Evolutionary conservation across 805 yeast genomes (phyloP).

Genomic region (Cyberlindnera xylosilytica): DNA sequence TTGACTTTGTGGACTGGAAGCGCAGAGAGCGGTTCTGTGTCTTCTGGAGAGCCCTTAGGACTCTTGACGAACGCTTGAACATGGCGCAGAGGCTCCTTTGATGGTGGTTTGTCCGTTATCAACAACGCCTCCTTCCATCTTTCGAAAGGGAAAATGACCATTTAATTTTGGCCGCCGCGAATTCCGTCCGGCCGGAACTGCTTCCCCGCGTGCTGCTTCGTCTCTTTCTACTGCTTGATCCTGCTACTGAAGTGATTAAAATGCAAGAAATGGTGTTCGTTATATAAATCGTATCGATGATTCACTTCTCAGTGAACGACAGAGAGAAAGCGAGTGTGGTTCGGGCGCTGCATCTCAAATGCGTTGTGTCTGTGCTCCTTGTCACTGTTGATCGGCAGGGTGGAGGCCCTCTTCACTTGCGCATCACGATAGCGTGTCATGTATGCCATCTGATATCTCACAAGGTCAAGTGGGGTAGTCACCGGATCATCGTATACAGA

Average conservation of each 20-base stretch:
- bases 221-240: no score
- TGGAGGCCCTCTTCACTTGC: conserved; percentile 20
- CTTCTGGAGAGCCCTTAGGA: neutral
- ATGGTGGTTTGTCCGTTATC: no score
- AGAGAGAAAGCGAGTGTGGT: conserved; percentile 16
- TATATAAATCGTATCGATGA: neutral
- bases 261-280: no score
- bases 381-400: conserved; percentile 12
- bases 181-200: no score
- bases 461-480: conserved; percentile 11
- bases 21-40: conserved; percentile 4
- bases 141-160: no score
- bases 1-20: conserved; percentile 13
- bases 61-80: neutral
- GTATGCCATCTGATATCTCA: conserved; percentile 15
- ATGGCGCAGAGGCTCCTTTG: no score
- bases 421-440: conserved; percentile 9
- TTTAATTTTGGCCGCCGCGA: no score
- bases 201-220: no score
- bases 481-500: conserved; percentile 12
- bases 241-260: no score
- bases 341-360: neutral
- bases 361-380: conserved; percentile 5
- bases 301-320: conserved; percentile 1
- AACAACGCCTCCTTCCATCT: no score